Percentiles rank a stretch among this genome's conserved stretches.
Evolutionary conservation across 768 basidiomycete species (phyloP).

Genomic region (Grammothele lineata): DNA sequence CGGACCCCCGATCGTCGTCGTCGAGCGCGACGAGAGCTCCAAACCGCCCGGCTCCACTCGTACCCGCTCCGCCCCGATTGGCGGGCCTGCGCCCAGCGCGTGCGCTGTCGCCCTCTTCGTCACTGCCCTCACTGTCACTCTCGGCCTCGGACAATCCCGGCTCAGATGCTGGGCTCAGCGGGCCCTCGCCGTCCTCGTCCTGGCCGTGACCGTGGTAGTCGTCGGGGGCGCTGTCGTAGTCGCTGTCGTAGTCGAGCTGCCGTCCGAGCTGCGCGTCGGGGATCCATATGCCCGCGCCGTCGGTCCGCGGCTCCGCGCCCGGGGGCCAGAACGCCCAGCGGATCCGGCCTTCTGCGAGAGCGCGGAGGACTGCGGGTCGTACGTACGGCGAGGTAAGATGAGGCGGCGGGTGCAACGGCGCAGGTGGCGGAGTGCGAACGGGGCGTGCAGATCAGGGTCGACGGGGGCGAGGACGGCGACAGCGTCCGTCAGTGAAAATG

Average conservation of each 20-base stretch:
- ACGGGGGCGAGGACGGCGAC: too few relatives aligned
- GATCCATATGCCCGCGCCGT: constrained; percentile 51
- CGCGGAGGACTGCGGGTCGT: constrained; percentile 59
- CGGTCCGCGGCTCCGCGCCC: constrained; percentile 27
- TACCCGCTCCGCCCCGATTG: too few relatives aligned
- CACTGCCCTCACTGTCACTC: too few relatives aligned
- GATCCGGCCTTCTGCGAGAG: constrained; percentile 77
- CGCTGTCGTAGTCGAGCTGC: constrained; percentile 8
- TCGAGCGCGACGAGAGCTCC: constrained; percentile 33
- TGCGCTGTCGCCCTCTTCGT: constrained; percentile 22
- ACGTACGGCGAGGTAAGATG: background rate
- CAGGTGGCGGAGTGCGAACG: too few relatives aligned
- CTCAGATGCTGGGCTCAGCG: constrained; percentile 23
- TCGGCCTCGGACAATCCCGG: too few relatives aligned
- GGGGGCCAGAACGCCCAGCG: constrained; percentile 88
- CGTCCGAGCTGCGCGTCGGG: constrained; percentile 22
- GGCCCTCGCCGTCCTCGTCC: background rate
- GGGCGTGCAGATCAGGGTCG: too few relatives aligned
- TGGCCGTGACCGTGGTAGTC: constrained; percentile 24
- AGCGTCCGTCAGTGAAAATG: too few relatives aligned
- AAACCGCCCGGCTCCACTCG: constrained; percentile 26
- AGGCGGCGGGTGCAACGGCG: background rate
- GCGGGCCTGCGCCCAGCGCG: constrained; percentile 4
- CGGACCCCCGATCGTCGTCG: constrained; percentile 22
- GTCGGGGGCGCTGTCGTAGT: constrained; percentile 19